Evolutionary conservation across 1,284 basidiomycete genomes (phyloP), one percentile per base, ranked within the genome.

Genomic region (Puccinia horiana): DNA sequence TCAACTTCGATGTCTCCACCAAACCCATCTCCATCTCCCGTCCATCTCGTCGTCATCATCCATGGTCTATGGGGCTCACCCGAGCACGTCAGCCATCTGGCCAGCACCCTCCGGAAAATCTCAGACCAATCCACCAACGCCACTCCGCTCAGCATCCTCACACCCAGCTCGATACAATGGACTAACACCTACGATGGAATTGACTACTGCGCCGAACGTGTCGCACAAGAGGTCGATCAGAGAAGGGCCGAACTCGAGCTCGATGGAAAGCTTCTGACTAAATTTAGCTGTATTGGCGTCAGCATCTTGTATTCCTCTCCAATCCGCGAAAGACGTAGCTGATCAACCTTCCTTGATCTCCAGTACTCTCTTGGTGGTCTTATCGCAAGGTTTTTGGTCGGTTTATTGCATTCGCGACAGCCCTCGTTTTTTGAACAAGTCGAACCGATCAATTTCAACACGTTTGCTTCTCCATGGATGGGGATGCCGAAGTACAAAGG

Each of bases 21-120:
- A 23, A 14, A 26, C 29, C 26, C 47, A 29, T 2, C 32, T 32
- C 47, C 63, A 69, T n/a, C 32, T 29, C 23, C 47, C 8, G 84
- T 87, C 16, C 92, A 92, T 84, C 89, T 93, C 16, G 88, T 92
- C 23, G 91, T 93, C 40, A 89, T 93, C 81, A 90, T 93, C 58
- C 93, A 94, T 85, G 93, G 93, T 52, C 93, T 94, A 91, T 94
- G 93, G 93, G 93, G 93, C 1, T 90, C 91, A 84, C 91, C 93
- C 0, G 75, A 80, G 58, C 89, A 92, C 85, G 88, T 91, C 16
- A 86, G 87, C 0, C 87, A 88, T 83, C 87, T 90, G 86, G 85
- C 88, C 73, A 88, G 89, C 67, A 88, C 89, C n/a, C 85, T 76
- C 61, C 80, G 83, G 26, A 69, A 83, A 8, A 80, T 77, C 23